Evolutionary conservation across 805 yeast genomes (phyloP).

Genomic region (Schwanniomyces vanrijiae): DNA sequence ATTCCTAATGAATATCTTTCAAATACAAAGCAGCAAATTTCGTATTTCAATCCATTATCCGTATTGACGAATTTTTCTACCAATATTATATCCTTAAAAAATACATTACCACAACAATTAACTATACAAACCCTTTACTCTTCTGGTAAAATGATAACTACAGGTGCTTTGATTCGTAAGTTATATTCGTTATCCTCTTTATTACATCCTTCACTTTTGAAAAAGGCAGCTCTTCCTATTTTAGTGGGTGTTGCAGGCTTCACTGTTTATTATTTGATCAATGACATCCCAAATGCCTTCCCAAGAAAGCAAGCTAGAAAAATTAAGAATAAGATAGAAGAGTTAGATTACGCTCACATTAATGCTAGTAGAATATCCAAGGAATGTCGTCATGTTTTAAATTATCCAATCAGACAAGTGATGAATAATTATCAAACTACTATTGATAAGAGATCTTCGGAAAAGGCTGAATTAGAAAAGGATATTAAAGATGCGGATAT

Average conservation of each 20-base stretch:
- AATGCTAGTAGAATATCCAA: constrained; percentile 78
- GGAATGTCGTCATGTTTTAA: constrained; percentile 80
- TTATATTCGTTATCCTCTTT: constrained; percentile 32
- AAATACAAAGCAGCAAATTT: constrained; percentile 26
- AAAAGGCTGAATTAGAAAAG: constrained; percentile 55
- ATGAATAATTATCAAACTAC: constrained; percentile 64
- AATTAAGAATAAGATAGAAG: constrained; percentile 59
- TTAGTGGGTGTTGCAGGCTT: constrained; percentile 50
- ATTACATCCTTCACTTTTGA: constrained; percentile 40
- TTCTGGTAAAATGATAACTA: constrained; percentile 38
- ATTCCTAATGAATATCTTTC: constrained; percentile 29
- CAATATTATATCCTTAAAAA: constrained; percentile 29
- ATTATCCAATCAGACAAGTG: constrained; percentile 81
- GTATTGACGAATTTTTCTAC: constrained; percentile 29
- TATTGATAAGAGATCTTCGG: constrained; percentile 58
- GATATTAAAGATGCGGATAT: constrained; percentile 56
- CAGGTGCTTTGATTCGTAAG: constrained; percentile 43
- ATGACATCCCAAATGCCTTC: constrained; percentile 86
- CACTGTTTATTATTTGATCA: constrained; percentile 60
- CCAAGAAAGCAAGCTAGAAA: constrained; percentile 80
- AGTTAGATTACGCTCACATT: constrained; percentile 72
- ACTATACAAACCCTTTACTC: constrained; percentile 42
- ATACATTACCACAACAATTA: constrained; percentile 34
- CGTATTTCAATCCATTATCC: constrained; percentile 31
- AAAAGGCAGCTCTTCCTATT: constrained; percentile 54